phyloP scores from a whole-genome alignment of 768 basidiomycete genomes.

The Suillus weaverae region DNA sequence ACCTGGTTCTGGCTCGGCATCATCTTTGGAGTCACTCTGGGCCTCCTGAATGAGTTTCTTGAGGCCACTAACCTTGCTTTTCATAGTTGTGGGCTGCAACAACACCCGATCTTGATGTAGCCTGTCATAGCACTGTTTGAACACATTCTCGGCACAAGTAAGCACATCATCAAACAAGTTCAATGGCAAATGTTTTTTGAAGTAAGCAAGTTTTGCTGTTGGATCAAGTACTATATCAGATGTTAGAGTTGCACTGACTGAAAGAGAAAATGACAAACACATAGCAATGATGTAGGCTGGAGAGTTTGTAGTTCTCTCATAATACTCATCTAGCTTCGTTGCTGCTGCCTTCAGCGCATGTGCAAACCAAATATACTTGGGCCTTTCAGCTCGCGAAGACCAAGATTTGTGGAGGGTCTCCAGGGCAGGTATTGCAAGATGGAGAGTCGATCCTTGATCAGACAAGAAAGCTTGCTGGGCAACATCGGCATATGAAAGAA shows the following conservation, averaged over 20 bases:
- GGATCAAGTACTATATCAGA: slow-evolving; percentile 27
- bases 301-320: slow-evolving; percentile 31
- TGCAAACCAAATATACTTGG: slow-evolving; percentile 22
- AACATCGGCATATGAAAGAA: slow-evolving; percentile 30
- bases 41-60: not conserved
- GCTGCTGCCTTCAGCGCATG: slow-evolving; percentile 27
- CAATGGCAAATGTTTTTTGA: slow-evolving; percentile 27
- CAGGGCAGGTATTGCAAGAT: slow-evolving; percentile 10
- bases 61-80: not conserved
- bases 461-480: slow-evolving; percentile 35
- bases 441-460: slow-evolving; percentile 23
- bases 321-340: slow-evolving; percentile 36
- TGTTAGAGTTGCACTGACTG: slow-evolving; percentile 1
- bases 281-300: slow-evolving; percentile 35
- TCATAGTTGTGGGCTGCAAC: not conserved
- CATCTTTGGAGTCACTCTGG: not conserved
- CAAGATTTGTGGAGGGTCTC: slow-evolving; percentile 26
- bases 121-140: not conserved
- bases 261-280: slow-evolving; percentile 24
- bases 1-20: not conserved
- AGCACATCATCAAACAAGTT: not conserved
- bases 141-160: not conserved
- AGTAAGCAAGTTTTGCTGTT: slow-evolving; percentile 20
- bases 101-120: not conserved
- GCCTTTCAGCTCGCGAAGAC: slow-evolving; percentile 7